Base-by-base conservation (phyloP, 2,329 filamentous ascomycete species). In the Aspergillus intermedius region DNA sequence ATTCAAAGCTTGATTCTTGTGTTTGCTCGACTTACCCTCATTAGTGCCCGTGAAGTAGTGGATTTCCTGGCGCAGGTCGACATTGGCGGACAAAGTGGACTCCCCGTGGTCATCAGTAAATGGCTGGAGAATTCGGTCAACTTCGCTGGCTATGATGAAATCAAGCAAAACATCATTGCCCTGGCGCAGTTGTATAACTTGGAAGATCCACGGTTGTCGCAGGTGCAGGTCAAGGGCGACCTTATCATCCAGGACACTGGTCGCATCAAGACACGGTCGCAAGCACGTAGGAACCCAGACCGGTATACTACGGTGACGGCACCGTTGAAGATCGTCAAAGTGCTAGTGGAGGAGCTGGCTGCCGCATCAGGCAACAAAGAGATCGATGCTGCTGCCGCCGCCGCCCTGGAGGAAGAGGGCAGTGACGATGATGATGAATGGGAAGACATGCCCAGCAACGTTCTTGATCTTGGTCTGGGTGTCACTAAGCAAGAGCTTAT, bases 71-170 rank as follows among this genome's bases (percentile, higher is more conserved):
- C 86, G 52, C 84, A 89, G 61, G 85, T 95, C 53, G 80, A 89
- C 58, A 87, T 97, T 55, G 81, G 82, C 43, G 84, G 84, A 8
- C 60, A 68, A 50, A 94, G 79, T 61, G 93, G 91, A n/a, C 74
- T 98, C 6, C 82, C 91, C 54, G 84, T 96, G 21, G 93, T 98
- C 3, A 74, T 97, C 56, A 80, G 84, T 70, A 96, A 97, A 71
- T 98, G 93, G 93, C 77, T 98, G 1, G 93, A 97, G 73, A 95
- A 97, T 69, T 95, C 90, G 3, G 81, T 95, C 68, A 95, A 87
- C 68, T 98, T 98, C 71, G 90, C 90, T n/a, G 93, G 93, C 10
- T 98, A 96, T 60, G 91, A 97, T 60, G 91, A 96, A 68, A 97
- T 97, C 59, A 82, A 91, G 58, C 89, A 96, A 69, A 98, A 97